Percentiles rank a stretch among this genome's conserved stretches.
phyloP scores from a whole-genome alignment of 495 filamentous ascomycete species.

The Entonaema liquescens region DNA sequence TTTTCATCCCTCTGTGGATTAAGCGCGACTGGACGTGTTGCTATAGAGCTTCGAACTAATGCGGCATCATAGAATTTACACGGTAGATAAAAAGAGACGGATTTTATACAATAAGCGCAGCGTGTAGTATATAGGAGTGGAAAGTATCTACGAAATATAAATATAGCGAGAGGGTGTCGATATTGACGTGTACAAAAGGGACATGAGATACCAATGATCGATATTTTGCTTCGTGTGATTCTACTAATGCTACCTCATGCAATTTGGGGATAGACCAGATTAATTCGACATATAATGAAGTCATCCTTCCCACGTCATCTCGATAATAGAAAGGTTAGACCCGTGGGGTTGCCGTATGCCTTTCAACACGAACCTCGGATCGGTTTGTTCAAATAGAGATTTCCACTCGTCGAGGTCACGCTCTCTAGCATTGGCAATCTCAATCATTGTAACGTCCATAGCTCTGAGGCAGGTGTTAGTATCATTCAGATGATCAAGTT shows the following conservation, averaged over 20 bases:
- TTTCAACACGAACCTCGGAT: slow-evolving; percentile 24
- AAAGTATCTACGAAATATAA: slow-evolving; percentile 12
- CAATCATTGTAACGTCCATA: too few species aligned
- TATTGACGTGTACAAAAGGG: neutral
- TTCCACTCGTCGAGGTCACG: slow-evolving; percentile 32
- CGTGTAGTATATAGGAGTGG: slow-evolving; percentile 20
- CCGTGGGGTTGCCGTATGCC: slow-evolving; percentile 5
- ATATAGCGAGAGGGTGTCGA: slow-evolving; percentile 4
- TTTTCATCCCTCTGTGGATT: neutral
- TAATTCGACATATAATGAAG: too few species aligned
- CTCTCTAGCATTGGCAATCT: too few species aligned
- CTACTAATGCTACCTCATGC: neutral
- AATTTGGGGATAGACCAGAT: neutral
- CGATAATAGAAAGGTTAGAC: slow-evolving; percentile 8
- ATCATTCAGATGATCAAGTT: neutral
- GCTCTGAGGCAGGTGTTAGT: too few species aligned
- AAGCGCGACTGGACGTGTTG: slow-evolving; percentile 1
- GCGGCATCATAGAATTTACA: slow-evolving; percentile 30
- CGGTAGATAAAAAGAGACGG: slow-evolving; percentile 34
- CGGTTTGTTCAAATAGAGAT: slow-evolving; percentile 28
- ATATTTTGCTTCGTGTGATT: neutral
- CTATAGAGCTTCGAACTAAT: slow-evolving; percentile 22
- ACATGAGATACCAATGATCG: neutral
- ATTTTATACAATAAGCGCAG: slow-evolving; percentile 8
- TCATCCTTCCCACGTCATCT: slow-evolving; percentile 9